Evolutionary conservation across 306 rosid species (phyloP).

Genomic region (Hippophae tibetana): DNA sequence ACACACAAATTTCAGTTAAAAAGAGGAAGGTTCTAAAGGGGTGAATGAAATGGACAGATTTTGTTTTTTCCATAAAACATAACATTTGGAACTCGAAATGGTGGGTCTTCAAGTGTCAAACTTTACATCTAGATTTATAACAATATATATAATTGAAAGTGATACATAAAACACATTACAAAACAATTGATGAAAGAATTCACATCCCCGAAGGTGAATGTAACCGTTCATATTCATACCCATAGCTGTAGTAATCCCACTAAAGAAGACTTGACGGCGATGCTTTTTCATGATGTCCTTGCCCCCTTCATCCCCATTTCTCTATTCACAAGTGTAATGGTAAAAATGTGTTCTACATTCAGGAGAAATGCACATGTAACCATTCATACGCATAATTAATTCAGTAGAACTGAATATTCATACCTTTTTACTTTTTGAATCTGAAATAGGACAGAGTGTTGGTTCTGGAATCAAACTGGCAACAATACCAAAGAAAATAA

Average conservation of each 20-base stretch:
- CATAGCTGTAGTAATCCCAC: conserved; percentile 83
- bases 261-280: conserved; percentile 81
- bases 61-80: too few relatives aligned
- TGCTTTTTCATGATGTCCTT: conserved; percentile 87
- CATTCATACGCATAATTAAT: conserved; percentile 14
- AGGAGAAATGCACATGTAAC: conserved; percentile 14
- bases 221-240: conserved; percentile 41
- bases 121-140: too few relatives aligned
- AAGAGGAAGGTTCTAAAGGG: too few relatives aligned
- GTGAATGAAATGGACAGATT: too few relatives aligned
- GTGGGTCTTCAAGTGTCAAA: too few relatives aligned
- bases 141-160: too few relatives aligned
- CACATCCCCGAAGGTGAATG: conserved; percentile 14
- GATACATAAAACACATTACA: too few relatives aligned
- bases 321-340: conserved; percentile 46
- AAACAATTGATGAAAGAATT: neutral
- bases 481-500: conserved; percentile 67
- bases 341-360: conserved; percentile 26
- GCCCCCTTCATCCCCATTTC: conserved; percentile 61
- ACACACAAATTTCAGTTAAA: neutral
- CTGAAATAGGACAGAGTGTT: conserved; percentile 52
- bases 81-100: too few relatives aligned
- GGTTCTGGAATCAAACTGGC: conserved; percentile 90
- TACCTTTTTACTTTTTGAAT: conserved; percentile 63
- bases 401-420: conserved; percentile 11